These are phyloP conservation scores for Cytospora mali DNA, from an alignment of 2,329 filamentous ascomycete genomes.

Conservation along the genomic window DNA sequence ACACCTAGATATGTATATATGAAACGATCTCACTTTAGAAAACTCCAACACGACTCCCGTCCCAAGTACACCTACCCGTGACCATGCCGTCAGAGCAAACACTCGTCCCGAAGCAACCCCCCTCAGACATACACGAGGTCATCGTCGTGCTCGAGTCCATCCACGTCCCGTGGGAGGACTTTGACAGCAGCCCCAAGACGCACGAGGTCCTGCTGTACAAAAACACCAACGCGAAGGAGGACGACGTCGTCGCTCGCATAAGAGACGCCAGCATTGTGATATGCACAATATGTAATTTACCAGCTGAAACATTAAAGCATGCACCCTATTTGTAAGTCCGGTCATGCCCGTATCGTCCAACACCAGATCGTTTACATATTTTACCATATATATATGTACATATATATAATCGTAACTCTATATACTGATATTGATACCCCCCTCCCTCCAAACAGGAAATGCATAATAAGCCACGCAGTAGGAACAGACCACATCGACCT, in stretches of 20 bases:
- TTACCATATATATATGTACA: too few species aligned
- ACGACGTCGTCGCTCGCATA: conserved; percentile 29
- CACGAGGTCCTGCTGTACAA: conserved; percentile 25
- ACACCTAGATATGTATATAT: too few species aligned
- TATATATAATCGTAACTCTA: neutral
- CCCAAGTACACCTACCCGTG: too few species aligned
- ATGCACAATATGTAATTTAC: conserved; percentile 32
- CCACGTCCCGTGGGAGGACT: conserved; percentile 24
- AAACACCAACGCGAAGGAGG: conserved; percentile 13
- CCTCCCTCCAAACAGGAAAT: conserved; percentile 25
- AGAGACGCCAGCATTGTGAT: conserved; percentile 35
- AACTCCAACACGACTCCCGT: too few species aligned
- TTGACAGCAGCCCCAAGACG: conserved; percentile 12
- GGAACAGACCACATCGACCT: conserved; percentile 34
- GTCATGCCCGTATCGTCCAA: neutral
- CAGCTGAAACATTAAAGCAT: conserved; percentile 26
- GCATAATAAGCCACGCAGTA: conserved; percentile 32
- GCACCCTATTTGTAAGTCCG: conserved; percentile 33
- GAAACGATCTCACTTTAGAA: too few species aligned
- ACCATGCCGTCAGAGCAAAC: conserved; percentile 16
- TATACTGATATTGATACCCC: neutral
- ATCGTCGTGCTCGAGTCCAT: conserved; percentile 25
- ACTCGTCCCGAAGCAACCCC: conserved; percentile 15
- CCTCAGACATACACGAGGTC: conserved; percentile 25
- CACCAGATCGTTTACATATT: too few species aligned